A percentile compares a stretch with the other conserved stretches of the same genome.
Evolutionary conservation across 2,329 filamentous ascomycete genomes (phyloP).

Genomic region (Metarhizium guizhouense): DNA sequence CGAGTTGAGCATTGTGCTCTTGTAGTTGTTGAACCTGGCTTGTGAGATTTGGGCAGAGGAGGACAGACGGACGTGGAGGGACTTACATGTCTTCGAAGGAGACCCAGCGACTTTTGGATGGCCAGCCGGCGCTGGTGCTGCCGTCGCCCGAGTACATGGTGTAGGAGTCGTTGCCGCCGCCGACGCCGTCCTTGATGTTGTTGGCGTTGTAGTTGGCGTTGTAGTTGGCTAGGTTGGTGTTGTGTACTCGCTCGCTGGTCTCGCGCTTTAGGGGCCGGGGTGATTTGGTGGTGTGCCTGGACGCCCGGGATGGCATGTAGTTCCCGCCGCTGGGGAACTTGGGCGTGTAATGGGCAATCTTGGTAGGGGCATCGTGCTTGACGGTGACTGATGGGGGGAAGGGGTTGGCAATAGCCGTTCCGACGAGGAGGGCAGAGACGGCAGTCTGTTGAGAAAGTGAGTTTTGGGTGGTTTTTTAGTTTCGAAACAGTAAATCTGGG

Average conservation of each 20-base stretch:
- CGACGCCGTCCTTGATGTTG: conserved; percentile 6
- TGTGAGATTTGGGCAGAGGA: too few species aligned
- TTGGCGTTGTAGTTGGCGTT: conserved; percentile 5
- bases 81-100: conserved; percentile 18
- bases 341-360: background rate
- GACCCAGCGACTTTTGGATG: conserved; percentile 17
- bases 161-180: conserved; percentile 18
- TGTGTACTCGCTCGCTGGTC: background rate
- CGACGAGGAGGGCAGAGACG: background rate
- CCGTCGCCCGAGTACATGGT: conserved; percentile 20
- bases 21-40: conserved; percentile 18
- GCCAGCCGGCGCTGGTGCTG: conserved; percentile 20
- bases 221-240: background rate
- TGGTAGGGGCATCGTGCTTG: background rate
- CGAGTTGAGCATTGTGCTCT: conserved; percentile 13
- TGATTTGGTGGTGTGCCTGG: background rate
- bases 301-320: background rate
- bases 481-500: background rate
- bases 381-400: background rate
- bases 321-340: background rate
- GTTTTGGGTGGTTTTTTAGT: background rate
- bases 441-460: background rate
- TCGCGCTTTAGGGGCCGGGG: background rate
- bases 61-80: background rate
- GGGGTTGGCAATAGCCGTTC: background rate